Base-by-base conservation (phyloP, 2,329 filamentous ascomycete genomes). In the Ramularia endophylla region DNA sequence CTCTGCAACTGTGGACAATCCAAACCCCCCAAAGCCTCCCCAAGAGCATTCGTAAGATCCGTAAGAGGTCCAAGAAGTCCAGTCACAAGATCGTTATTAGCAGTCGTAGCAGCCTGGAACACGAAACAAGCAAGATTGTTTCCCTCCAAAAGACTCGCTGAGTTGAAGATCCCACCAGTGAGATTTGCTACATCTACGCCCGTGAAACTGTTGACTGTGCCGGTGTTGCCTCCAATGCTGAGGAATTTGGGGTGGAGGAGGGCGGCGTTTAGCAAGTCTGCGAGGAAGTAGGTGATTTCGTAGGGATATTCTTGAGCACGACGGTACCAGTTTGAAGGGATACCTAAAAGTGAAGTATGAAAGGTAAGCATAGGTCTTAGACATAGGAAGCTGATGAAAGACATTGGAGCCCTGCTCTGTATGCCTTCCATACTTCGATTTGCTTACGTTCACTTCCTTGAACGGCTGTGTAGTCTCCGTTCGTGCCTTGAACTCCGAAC, bases 111-210 rank as follows among this genome's bases (percentile, higher is more conserved):
- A n/a, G 62, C 32, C 37, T 48, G 46, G 25, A 37, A 43, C 6
- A 44, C 54, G 44, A 66, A 64, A 47, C 64, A 67, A 2, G 61
- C 46, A 2, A 66, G 55, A 38, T 63, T 64, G 54, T 66, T 64
- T n/a, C 56, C 60, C 35, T 58, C 36, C n/a, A 48, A 34, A 8
- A 58, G 48, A 16, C 46, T 43, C 7, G 30, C 35, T 2, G 30
- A 27, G 38, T 55, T 53, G 40, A 53, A 46, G 13, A 53, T 39
- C 9, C 55, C 53, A 11, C 54, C 60, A 7, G 61, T 62, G 5
- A 58, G 15, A 29, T 58, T 39, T 28, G 39, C 40, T 25, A 57
- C 13, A 20, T 53, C 41, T 19, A 56, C 48, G 9, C 53, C 52
- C 5, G 50, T 45, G 41, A 57, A 58, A 6, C 43, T 47, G 37